A percentile compares a stretch with the other conserved stretches of the same genome.
These are phyloP conservation scores for Melastoma candidum DNA, from an alignment of 441 rosid genomes.

Conservation along the genomic window DNA sequence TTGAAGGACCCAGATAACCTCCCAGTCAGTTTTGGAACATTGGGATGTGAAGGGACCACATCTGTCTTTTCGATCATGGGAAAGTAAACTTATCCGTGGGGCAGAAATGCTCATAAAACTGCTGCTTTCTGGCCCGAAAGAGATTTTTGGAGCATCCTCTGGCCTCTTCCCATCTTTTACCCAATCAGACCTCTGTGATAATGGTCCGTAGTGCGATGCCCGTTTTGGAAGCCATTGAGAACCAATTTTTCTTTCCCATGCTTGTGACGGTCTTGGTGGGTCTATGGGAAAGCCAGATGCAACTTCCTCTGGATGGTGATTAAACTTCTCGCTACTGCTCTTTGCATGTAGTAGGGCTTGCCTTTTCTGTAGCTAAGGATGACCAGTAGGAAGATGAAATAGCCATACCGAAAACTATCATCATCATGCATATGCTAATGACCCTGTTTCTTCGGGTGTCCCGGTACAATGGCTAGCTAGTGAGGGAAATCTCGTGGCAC, in stretches of 20 bases:
- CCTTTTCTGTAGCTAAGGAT: slow-evolving; percentile 48
- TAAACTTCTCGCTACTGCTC: slow-evolving; percentile 94
- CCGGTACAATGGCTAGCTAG: too few relatives aligned
- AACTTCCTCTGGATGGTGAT: slow-evolving; percentile 91
- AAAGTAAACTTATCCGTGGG: slow-evolving; percentile 43
- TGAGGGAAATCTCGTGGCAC: not conserved
- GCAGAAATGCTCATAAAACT: slow-evolving; percentile 42
- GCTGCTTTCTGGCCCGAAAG: slow-evolving; percentile 49
- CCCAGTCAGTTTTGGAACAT: slow-evolving; percentile 48
- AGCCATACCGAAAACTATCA: too few relatives aligned
- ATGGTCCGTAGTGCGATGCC: slow-evolving; percentile 90
- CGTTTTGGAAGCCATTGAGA: slow-evolving; percentile 53
- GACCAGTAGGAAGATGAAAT: too few relatives aligned
- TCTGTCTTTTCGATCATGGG: slow-evolving; percentile 42
- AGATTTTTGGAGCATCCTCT: slow-evolving; percentile 55
- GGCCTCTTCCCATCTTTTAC: slow-evolving; percentile 52
- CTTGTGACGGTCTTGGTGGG: slow-evolving; percentile 88
- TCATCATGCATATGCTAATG: too few relatives aligned
- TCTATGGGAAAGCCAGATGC: slow-evolving; percentile 97
- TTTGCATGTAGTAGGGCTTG: slow-evolving; percentile 58
- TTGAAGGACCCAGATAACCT: slow-evolving; percentile 91
- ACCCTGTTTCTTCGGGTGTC: too few relatives aligned
- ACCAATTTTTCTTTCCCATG: slow-evolving; percentile 42
- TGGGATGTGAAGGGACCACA: slow-evolving; percentile 33
- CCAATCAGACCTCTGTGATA: slow-evolving; percentile 67